Evolutionary conservation across 2,329 filamentous ascomycete genomes (phyloP), one percentile per base, ranked within the genome.

Genomic region (Diaporthe caulivora): DNA sequence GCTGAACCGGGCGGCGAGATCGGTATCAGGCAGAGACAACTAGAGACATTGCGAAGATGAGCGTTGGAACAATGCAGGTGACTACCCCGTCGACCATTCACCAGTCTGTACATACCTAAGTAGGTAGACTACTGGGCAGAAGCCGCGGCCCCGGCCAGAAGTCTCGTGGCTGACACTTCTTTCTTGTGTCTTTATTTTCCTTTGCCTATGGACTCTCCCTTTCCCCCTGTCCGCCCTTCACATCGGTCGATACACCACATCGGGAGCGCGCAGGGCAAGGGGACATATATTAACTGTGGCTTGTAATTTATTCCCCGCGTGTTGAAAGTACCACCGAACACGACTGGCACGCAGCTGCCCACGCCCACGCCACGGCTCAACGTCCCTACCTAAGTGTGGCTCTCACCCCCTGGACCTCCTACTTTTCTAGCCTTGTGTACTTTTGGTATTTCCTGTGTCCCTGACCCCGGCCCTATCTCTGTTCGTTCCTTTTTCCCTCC

Each of bases 321-420:
- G 34, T 15, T 15, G 10, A 65, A 34, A 37, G 42, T n/a, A n/a
- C n/a, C n/a, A n/a, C n/a, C n/a, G n/a, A 9, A 34, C 34, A 34
- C 34, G 40, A 3, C 26, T 9, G 15, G 26, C 40, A 24, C n/a
- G 49, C 44, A 34, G 62, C 62, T 51, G 62, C 29, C 29, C 29
- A 65, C 44, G 44, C 62, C 62, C 60, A 51, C 29, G 42, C 42
- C 60, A 49, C 44, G 31, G 62, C 62, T 67, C 62, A 67, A 67
- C 62, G 62, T 67, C 47, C 62, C 62, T 67, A 51, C 62, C 62
- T 29, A 67, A 67, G 62, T 53, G 47, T 37, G 60, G 26, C 49
- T 51, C 44, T 65, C 18, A 65, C 60, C 42, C 60, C 60, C 42
- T 42, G 57, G 37, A 0, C 55, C 13, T 58, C 21, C 60, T 64